A percentile compares a stretch with the other conserved stretches of the same genome.
Conservation (phyloP, 2,329 filamentous ascomycete genomes). For the Epichloe hybrida region DNA sequence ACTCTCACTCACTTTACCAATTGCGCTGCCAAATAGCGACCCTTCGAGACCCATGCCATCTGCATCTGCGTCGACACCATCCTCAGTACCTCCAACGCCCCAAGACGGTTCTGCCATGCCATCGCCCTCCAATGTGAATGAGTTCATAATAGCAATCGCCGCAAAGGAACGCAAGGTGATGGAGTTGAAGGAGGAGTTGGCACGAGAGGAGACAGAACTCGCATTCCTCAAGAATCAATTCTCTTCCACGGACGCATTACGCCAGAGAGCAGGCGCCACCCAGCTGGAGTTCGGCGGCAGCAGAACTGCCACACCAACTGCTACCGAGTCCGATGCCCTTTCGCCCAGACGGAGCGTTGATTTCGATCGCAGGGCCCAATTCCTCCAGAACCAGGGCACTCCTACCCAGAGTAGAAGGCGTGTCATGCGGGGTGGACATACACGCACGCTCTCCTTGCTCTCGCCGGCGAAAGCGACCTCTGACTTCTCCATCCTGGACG, state of each 20-base stretch:
- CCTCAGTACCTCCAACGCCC: conserved; percentile 38
- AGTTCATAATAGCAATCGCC: conserved; percentile 80
- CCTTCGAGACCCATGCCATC: conserved; percentile 38
- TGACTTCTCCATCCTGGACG: conserved; percentile 31
- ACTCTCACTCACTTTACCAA: conserved; percentile 48
- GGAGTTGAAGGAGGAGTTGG: conserved; percentile 82
- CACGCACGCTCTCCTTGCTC: conserved; percentile 61
- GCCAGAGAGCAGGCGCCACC: conserved; percentile 46
- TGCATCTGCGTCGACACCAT: conserved; percentile 16
- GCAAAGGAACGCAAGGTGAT: conserved; percentile 83
- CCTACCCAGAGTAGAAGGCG: conserved; percentile 36
- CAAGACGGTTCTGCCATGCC: conserved; percentile 27
- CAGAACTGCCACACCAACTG: conserved; percentile 1
- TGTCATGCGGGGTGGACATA: conserved; percentile 54
- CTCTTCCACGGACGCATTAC: conserved; percentile 61
- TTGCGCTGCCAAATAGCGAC: conserved; percentile 38
- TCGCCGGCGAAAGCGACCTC: conserved; percentile 46
- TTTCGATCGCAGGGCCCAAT: conserved; percentile 57
- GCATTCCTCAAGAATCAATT: conserved; percentile 70
- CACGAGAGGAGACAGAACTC: conserved; percentile 66
- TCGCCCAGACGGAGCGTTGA: conserved; percentile 38
- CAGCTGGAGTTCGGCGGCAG: conserved; percentile 1
- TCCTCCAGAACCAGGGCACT: conserved; percentile 38
- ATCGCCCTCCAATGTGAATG: conserved; percentile 41
- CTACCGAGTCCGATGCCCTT: conserved; percentile 18